These are phyloP conservation scores for Helotiales sp. DNA, from an alignment of 2,329 filamentous ascomycete genomes.

Conservation along the genomic window DNA sequence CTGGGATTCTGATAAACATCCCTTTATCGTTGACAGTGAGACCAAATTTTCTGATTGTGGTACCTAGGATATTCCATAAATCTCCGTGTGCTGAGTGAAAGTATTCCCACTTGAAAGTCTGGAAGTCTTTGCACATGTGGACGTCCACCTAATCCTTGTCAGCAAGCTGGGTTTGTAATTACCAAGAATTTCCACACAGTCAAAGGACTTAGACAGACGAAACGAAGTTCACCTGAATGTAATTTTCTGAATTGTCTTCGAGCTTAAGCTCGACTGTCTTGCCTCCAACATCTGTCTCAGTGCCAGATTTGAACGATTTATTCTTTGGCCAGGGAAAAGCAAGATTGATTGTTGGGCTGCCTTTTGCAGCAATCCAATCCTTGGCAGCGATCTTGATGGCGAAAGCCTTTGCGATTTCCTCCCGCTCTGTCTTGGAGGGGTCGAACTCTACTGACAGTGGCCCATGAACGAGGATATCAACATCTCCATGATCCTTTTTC, in stretches of 20 bases:
- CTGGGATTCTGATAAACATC: slow-evolving; percentile 64
- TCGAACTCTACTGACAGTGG: slow-evolving; percentile 24
- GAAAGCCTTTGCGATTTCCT: slow-evolving; percentile 34
- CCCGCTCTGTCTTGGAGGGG: not conserved
- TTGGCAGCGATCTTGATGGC: slow-evolving; percentile 47
- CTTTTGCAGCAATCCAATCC: slow-evolving; percentile 34
- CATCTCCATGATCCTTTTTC: slow-evolving; percentile 69
- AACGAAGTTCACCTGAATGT: no score
- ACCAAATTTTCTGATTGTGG: slow-evolving; percentile 62
- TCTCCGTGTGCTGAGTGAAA: slow-evolving; percentile 76
- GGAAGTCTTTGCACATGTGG: slow-evolving; percentile 46
- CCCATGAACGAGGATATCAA: slow-evolving; percentile 65
- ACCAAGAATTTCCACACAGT: no score
- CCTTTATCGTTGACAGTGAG: slow-evolving; percentile 65
- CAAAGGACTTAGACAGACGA: no score
- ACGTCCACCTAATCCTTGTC: no score
- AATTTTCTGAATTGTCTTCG: slow-evolving; percentile 29
- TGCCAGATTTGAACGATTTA: no score
- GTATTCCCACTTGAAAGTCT: slow-evolving; percentile 58
- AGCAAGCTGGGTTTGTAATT: no score
- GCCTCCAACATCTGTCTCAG: not conserved
- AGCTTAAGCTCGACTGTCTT: not conserved
- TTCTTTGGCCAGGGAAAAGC: slow-evolving; percentile 55
- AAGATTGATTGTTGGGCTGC: slow-evolving; percentile 43
- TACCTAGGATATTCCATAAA: slow-evolving; percentile 64